phyloP scores from a whole-genome alignment of 306 rosid genomes.

The Prunus mongolica region DNA sequence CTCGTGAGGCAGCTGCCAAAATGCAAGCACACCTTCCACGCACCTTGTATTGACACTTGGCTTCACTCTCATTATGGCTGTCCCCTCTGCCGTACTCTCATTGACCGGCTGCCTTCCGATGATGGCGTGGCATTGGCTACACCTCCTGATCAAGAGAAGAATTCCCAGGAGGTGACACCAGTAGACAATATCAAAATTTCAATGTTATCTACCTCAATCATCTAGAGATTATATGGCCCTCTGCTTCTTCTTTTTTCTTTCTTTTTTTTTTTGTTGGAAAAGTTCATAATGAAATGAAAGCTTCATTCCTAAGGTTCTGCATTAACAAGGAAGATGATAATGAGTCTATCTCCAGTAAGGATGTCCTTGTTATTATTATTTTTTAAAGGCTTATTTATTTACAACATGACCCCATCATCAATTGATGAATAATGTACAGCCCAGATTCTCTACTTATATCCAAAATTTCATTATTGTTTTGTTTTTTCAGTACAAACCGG shows the following conservation, averaged over 20 bases:
- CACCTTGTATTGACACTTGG: slow-evolving; percentile 23
- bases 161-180: not conserved
- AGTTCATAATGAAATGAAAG: no score
- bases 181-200: slow-evolving; percentile 4
- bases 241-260: not conserved
- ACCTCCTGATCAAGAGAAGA: not conserved
- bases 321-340: no score
- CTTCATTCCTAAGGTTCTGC: no score
- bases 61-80: slow-evolving; percentile 20
- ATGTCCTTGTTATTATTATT: no score
- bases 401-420: no score
- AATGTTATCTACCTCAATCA: not conserved
- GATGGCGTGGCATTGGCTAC: not conserved
- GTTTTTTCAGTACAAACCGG: no score
- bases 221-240: not conserved
- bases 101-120: not conserved
- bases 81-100: slow-evolving; percentile 9
- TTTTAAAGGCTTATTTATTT: no score
- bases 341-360: no score
- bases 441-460: no score
- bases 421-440: no score
- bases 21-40: slow-evolving; percentile 29
- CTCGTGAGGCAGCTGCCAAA: slow-evolving; percentile 13
- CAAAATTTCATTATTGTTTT: no score
- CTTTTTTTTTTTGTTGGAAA: not conserved